A percentile compares a stretch with the other conserved stretches of the same genome.
These are phyloP conservation scores for Aspergillus carbonarius DNA, from an alignment of 2,329 filamentous ascomycete species.

Conservation along the genomic window DNA sequence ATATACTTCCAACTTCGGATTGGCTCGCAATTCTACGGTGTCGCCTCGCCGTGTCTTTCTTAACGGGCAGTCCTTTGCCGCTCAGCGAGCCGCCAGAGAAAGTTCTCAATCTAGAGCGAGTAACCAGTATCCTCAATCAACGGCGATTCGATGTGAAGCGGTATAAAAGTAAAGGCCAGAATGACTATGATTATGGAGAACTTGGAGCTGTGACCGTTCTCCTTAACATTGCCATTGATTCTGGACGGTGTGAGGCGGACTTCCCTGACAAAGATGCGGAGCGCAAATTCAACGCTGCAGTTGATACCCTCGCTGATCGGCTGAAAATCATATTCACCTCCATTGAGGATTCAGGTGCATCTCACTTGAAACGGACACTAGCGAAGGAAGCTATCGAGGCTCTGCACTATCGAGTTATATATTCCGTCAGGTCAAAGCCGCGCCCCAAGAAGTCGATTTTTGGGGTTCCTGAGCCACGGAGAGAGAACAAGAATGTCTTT, in stretches of 20 bases:
- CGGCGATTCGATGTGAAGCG: constrained; percentile 33
- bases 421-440: constrained; percentile 66
- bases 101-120: constrained; percentile 31
- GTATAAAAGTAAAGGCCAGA: constrained; percentile 21
- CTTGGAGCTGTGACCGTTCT: constrained; percentile 66
- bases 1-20: constrained; percentile 39
- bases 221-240: constrained; percentile 73
- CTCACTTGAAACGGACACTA: constrained; percentile 69
- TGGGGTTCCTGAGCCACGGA: constrained; percentile 20
- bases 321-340: constrained; percentile 58
- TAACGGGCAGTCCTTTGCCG: constrained; percentile 28
- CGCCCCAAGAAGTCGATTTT: constrained; percentile 52
- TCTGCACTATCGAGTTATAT: constrained; percentile 70
- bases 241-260: constrained; percentile 48
- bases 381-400: constrained; percentile 74
- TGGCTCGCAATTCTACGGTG: constrained; percentile 42
- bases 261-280: constrained; percentile 39
- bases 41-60: constrained; percentile 39
- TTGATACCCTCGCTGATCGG: constrained; percentile 65
- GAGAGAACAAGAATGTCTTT: constrained; percentile 7
- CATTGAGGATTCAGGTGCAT: constrained; percentile 74
- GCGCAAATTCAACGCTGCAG: constrained; percentile 63
- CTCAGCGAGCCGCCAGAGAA: constrained; percentile 27
- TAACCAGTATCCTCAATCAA: constrained; percentile 30
- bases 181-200: constrained; percentile 60